A percentile compares a stretch with the other conserved stretches of the same genome.
These are phyloP conservation scores for Wallacemonas sp. DNA, from an alignment of 208 protist species.

Conservation along the genomic window DNA sequence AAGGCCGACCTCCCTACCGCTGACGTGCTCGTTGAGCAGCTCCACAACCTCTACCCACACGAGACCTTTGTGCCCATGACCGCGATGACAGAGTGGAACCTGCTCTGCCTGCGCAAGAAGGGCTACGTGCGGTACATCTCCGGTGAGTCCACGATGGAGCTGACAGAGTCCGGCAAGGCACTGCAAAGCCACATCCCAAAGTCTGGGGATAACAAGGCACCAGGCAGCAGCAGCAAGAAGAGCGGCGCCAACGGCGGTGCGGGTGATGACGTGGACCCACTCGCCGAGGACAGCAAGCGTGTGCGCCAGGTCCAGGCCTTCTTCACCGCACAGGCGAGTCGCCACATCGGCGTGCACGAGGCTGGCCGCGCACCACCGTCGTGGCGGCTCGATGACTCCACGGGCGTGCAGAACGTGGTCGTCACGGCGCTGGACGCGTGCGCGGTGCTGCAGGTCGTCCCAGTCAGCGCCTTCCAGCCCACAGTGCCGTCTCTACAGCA, in stretches of 20 bases:
- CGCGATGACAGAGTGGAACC: slow-evolving; percentile 74
- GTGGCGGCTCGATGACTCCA: slow-evolving; percentile 32
- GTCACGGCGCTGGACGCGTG: slow-evolving; percentile 65
- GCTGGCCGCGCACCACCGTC: neutral
- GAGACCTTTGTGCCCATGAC: slow-evolving; percentile 81
- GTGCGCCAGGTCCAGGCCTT: slow-evolving; percentile 32
- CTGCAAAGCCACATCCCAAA: neutral
- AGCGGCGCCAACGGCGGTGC: neutral
- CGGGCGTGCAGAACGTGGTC: slow-evolving; percentile 85
- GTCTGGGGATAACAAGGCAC: neutral
- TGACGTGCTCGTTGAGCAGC: slow-evolving; percentile 27
- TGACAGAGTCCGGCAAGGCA: neutral
- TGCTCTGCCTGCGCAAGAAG: slow-evolving; percentile 60
- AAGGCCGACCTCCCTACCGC: slow-evolving; percentile 86
- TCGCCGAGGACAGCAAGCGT: slow-evolving; percentile 25
- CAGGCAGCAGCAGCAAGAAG: neutral
- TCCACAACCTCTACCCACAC: slow-evolving; percentile 62
- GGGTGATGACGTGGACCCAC: slow-evolving; percentile 4
- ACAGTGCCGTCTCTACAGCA: slow-evolving; percentile 58
- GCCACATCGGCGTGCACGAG: neutral
- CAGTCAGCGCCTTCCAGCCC: slow-evolving; percentile 55
- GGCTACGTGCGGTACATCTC: slow-evolving; percentile 63
- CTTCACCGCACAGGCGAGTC: slow-evolving; percentile 21
- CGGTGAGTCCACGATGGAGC: slow-evolving; percentile 31
- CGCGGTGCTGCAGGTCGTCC: slow-evolving; percentile 53